Percentiles rank a stretch among this genome's conserved stretches.
These are phyloP conservation scores for Cynara cardunculus DNA, from an alignment of 129 eudicot genomes.

Conservation along the genomic window DNA sequence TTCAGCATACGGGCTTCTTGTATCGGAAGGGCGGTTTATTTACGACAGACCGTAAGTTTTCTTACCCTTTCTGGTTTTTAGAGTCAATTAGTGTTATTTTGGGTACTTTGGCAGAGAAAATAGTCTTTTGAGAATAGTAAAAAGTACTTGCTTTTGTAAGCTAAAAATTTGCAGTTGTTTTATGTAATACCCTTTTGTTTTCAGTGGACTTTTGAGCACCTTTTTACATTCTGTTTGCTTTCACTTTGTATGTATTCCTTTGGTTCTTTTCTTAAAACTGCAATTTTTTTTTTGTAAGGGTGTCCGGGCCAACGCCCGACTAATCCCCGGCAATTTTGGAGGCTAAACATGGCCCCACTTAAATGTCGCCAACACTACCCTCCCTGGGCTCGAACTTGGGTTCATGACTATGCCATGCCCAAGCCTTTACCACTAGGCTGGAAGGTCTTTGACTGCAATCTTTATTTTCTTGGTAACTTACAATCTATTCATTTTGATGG, in stretches of 20 bases:
- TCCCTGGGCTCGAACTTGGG: too few species aligned
- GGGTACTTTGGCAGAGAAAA: constrained; percentile 18
- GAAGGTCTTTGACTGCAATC: too few species aligned
- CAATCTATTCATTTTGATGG: too few species aligned
- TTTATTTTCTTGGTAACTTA: neutral
- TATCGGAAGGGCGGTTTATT: constrained; percentile 13
- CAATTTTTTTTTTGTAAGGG: too few species aligned
- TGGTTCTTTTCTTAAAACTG: neutral
- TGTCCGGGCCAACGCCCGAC: too few species aligned
- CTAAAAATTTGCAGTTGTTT: constrained; percentile 17
- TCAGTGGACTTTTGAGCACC: neutral
- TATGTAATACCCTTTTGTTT: constrained; percentile 19
- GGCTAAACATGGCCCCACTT: too few species aligned
- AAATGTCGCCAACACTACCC: too few species aligned
- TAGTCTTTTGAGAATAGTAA: constrained; percentile 23
- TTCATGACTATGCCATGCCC: too few species aligned
- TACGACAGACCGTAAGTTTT: constrained; percentile 17
- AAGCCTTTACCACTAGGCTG: too few species aligned
- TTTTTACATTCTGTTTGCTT: neutral
- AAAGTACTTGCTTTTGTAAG: constrained; percentile 24
- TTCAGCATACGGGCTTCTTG: constrained; percentile 6
- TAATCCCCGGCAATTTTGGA: too few species aligned
- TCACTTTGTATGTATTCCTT: neutral
- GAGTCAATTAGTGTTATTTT: constrained; percentile 7
- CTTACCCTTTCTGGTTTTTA: constrained; percentile 7